Percentiles rank a stretch among this genome's conserved stretches.
These are phyloP conservation scores for Coprinopsis sp. DNA, from an alignment of 768 basidiomycete genomes.

Conservation along the genomic window DNA sequence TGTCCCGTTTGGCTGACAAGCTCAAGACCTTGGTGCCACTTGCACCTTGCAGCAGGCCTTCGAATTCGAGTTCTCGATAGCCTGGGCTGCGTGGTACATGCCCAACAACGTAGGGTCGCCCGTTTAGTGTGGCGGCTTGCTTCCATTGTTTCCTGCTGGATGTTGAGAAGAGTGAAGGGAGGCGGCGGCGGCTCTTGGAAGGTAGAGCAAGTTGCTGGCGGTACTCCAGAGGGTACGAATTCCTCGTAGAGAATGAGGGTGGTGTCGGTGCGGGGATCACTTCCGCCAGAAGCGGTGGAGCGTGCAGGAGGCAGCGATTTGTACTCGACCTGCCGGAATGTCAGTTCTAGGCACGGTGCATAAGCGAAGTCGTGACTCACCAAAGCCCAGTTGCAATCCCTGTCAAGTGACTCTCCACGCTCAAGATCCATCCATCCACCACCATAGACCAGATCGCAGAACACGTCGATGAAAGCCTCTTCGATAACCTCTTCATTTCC, in stretches of 20 bases:
- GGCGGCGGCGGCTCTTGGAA: slow-evolving; percentile 47
- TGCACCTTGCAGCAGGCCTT: slow-evolving; percentile 61
- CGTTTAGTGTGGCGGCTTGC: slow-evolving; percentile 76
- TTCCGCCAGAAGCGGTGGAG: slow-evolving; percentile 29
- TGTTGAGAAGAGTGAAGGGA: slow-evolving; percentile 65
- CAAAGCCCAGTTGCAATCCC: slow-evolving; percentile 90
- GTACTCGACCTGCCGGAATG: slow-evolving; percentile 66
- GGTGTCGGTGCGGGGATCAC: slow-evolving; percentile 68
- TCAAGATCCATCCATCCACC: slow-evolving; percentile 83
- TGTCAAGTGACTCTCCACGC: slow-evolving; percentile 66
- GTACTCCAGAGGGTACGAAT: slow-evolving; percentile 86
- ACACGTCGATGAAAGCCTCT: slow-evolving; percentile 85
- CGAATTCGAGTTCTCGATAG: slow-evolving; percentile 73
- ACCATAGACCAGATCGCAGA: slow-evolving; percentile 76
- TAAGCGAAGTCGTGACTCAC: slow-evolving; percentile 40
- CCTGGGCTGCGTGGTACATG: slow-evolving; percentile 49
- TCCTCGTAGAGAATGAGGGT: slow-evolving; percentile 88
- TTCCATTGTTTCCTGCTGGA: slow-evolving; percentile 66
- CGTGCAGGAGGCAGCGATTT: slow-evolving; percentile 59
- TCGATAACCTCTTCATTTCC: slow-evolving; percentile 82
- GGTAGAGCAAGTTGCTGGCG: slow-evolving; percentile 66
- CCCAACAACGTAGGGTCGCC: slow-evolving; percentile 66
- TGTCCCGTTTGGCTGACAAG: slow-evolving; percentile 24
- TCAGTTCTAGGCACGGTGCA: not conserved
- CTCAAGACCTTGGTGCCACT: slow-evolving; percentile 42